Conservation (phyloP, 257 asterid species). For the Capsicum chinense region DNA sequence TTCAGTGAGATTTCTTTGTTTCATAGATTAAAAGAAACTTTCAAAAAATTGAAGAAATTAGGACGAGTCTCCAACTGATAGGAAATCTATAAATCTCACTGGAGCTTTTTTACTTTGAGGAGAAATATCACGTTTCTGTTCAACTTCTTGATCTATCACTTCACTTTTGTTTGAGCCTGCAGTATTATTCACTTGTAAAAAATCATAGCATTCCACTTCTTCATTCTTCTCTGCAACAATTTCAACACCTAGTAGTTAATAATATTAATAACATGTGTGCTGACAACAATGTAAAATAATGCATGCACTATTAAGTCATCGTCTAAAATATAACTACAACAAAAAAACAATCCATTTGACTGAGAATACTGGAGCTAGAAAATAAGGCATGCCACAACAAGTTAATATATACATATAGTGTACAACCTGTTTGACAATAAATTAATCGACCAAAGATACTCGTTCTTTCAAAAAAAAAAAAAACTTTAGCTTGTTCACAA, state of each 20-base stretch:
- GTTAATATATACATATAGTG: not conserved
- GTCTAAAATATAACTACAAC: too few relatives aligned
- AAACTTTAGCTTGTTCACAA: not conserved
- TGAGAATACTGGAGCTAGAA: too few relatives aligned
- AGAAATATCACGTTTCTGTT: conserved; percentile 38
- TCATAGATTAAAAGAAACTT: not conserved
- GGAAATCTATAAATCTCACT: conserved; percentile 54
- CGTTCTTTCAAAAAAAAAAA: too few relatives aligned
- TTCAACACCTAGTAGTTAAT: not conserved
- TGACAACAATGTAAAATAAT: too few relatives aligned
- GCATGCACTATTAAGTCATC: too few relatives aligned
- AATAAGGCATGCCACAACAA: too few relatives aligned
- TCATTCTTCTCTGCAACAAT: conserved; percentile 53
- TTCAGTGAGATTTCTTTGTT: not conserved
- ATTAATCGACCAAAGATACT: too few relatives aligned
- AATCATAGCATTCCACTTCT: conserved; percentile 70
- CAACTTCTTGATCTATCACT: conserved; percentile 70
- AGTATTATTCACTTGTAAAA: conserved; percentile 60
- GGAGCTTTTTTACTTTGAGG: conserved; percentile 24
- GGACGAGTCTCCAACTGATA: conserved; percentile 50
- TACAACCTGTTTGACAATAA: not conserved
- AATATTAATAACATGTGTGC: too few relatives aligned
- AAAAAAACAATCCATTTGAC: too few relatives aligned
- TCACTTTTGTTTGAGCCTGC: conserved; percentile 73
- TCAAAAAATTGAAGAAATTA: not conserved